Evolutionary conservation across 2,329 filamentous ascomycete species (phyloP), one percentile per base, ranked within the genome.

Genomic region (Atkinsonella texensis): DNA sequence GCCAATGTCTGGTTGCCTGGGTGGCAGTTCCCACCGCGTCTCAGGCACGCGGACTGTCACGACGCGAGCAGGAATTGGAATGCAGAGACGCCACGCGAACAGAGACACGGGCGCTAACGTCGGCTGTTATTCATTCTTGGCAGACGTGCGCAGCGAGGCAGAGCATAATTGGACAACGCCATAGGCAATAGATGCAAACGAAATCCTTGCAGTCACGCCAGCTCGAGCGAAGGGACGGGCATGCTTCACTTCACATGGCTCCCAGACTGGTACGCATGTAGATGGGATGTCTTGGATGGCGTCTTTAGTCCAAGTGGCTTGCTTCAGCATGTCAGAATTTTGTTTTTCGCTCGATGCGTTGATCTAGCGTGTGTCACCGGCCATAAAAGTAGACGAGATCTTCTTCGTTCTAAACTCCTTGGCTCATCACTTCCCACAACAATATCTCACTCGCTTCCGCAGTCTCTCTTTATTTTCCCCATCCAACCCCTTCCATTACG

Each of bases 1-100:
- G 33, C 46, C 13, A 39, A 48, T 40, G 46, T 39, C 46, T 40
- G 17, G 46, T 48, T 48, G 46, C 46, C 33, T 4, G 33, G 46
- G 9, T 2, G 11, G 5, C 6, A 12, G 35, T 38, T 12, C 35
- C 4, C 28, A 15, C 11, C 35, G 15, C 35, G 35, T 11, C 41
- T 2, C 43, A 33, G 20, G 20, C 43, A 45, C 20, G 28, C 43
- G 12, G 20, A 31, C 28, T 45, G 43, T 45, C 43, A 20, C 40
- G 18, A 12, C 41, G 18, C 18, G 41, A 43, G 15, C 15, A 13
- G 42, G 11, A 28, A n/a, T 23, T 17, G 44, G 44, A 46, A 46
- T 46, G 44, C 13, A 28, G 5, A 28, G 5, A 28, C 28, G 28
- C 28, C 28, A 28, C 28, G 13, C 15, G 9, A 32, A 20, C n/a